Conservation (phyloP, 2,329 filamentous ascomycete genomes). For the Fusarium tanahbumbuense region DNA sequence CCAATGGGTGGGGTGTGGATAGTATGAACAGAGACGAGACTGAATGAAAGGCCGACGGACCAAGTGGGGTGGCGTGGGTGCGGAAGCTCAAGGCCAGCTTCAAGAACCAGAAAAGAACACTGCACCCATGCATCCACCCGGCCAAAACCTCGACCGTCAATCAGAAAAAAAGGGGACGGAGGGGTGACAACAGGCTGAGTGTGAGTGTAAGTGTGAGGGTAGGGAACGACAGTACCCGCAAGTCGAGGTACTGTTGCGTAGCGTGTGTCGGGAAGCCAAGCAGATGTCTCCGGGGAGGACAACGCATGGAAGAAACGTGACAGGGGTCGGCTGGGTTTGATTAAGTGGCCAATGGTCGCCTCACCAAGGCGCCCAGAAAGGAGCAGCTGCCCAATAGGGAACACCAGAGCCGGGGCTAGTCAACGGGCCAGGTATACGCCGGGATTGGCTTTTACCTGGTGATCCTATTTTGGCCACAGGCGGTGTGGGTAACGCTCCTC, state of each 20-base stretch:
- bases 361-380: slow-evolving; percentile 54
- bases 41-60: slow-evolving; percentile 27
- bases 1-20: slow-evolving; percentile 16
- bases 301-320: slow-evolving; percentile 65
- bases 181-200: slow-evolving; percentile 23
- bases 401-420: slow-evolving; percentile 61
- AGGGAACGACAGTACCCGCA: slow-evolving; percentile 27
- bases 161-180: slow-evolving; percentile 31
- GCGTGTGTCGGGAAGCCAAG: slow-evolving; percentile 31
- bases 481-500: slow-evolving; percentile 47
- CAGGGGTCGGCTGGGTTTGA: slow-evolving; percentile 61
- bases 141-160: slow-evolving; percentile 21
- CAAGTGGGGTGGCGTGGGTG: slow-evolving; percentile 30
- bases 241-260: slow-evolving; percentile 32
- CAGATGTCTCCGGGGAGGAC: slow-evolving; percentile 52
- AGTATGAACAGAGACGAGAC: not conserved
- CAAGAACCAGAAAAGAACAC: slow-evolving; percentile 34
- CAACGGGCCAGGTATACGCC: slow-evolving; percentile 55
- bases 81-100: slow-evolving; percentile 30
- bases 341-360: slow-evolving; percentile 64
- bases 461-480: slow-evolving; percentile 50
- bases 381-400: slow-evolving; percentile 63
- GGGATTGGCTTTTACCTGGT: slow-evolving; percentile 49
- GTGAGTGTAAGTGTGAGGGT: slow-evolving; percentile 19
- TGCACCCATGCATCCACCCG: slow-evolving; percentile 25